These are phyloP conservation scores for Leishmania martiniquensis DNA, from an alignment of 208 protist species.

Conservation along the genomic window DNA sequence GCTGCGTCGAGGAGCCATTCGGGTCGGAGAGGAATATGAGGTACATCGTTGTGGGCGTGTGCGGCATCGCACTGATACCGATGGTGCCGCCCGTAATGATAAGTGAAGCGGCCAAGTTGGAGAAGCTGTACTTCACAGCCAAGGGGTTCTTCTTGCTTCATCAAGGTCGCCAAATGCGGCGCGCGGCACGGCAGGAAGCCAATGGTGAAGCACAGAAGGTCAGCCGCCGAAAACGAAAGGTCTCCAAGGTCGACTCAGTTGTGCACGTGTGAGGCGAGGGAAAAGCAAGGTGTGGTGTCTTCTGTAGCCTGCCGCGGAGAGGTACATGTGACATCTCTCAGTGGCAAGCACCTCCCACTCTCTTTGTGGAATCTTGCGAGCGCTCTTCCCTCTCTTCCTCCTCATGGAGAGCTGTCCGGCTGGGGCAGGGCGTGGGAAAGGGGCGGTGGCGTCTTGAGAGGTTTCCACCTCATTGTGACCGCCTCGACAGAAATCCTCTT, in stretches of 20 bases:
- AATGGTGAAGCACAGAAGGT: not conserved
- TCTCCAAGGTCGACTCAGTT: not conserved
- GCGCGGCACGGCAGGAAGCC: not conserved
- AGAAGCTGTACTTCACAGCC: constrained; percentile 11
- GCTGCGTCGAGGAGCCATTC: not conserved
- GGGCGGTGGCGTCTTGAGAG: not conserved
- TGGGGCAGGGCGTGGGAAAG: not conserved
- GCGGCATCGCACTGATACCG: not conserved
- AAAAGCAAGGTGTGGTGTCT: not conserved
- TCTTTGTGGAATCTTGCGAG: too few species aligned
- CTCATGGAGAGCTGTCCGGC: not conserved
- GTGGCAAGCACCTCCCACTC: too few species aligned
- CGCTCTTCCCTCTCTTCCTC: not conserved
- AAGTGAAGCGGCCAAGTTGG: constrained; percentile 10
- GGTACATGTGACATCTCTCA: not conserved
- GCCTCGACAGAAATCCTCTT: not conserved
- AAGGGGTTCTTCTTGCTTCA: constrained; percentile 4
- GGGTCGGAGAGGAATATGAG: not conserved
- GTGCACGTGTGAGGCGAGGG: not conserved
- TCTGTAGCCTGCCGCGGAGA: not conserved
- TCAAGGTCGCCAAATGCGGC: not conserved
- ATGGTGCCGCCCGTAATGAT: constrained; percentile 29
- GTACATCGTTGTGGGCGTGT: not conserved
- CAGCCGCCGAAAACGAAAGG: not conserved
- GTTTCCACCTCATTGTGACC: not conserved